A percentile compares a stretch with the other conserved stretches of the same genome.
These are phyloP conservation scores for Hyaloperonospora brassicae DNA, from an alignment of 352 stramenopile species.

Conservation along the genomic window DNA sequence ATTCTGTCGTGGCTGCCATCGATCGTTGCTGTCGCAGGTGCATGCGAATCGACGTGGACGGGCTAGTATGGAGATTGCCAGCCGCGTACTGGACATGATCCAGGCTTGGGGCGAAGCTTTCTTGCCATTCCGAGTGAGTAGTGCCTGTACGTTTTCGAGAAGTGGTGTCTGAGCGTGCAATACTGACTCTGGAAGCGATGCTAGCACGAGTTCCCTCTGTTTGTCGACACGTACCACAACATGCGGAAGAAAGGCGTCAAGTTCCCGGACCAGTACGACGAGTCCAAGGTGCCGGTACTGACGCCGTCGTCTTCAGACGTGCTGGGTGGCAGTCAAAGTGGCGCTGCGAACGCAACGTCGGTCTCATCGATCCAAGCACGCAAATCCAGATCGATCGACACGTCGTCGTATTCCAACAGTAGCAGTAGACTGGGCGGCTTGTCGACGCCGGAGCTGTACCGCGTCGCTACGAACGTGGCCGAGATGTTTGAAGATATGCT, in stretches of 20 bases:
- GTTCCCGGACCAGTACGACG: slow-evolving; percentile 74
- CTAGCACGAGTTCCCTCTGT: slow-evolving; percentile 62
- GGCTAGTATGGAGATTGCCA: slow-evolving; percentile 66
- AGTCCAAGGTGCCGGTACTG: slow-evolving; percentile 52
- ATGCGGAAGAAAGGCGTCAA: slow-evolving; percentile 70
- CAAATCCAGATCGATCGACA: slow-evolving; percentile 22
- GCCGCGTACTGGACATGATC: slow-evolving; percentile 63
- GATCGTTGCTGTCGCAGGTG: slow-evolving; percentile 20
- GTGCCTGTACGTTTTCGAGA: neutral
- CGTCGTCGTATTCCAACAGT: slow-evolving; percentile 37
- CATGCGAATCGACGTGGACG: slow-evolving; percentile 60
- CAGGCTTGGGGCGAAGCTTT: slow-evolving; percentile 81
- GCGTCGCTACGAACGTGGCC: slow-evolving; percentile 52
- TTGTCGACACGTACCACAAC: slow-evolving; percentile 80
- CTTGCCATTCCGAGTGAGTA: slow-evolving; percentile 40
- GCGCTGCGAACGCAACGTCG: neutral
- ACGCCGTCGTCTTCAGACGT: slow-evolving; percentile 22
- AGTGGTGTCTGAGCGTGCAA: neutral
- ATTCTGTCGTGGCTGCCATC: slow-evolving; percentile 1
- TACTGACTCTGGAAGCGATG: neutral
- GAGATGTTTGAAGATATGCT: slow-evolving; percentile 86
- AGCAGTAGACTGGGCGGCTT: slow-evolving; percentile 44
- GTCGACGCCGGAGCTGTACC: slow-evolving; percentile 48
- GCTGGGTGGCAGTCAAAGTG: slow-evolving; percentile 1
- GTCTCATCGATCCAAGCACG: slow-evolving; percentile 10